Evolutionary conservation across 2,329 filamentous ascomycete genomes (phyloP).

Genomic region (Madurella fahalii): DNA sequence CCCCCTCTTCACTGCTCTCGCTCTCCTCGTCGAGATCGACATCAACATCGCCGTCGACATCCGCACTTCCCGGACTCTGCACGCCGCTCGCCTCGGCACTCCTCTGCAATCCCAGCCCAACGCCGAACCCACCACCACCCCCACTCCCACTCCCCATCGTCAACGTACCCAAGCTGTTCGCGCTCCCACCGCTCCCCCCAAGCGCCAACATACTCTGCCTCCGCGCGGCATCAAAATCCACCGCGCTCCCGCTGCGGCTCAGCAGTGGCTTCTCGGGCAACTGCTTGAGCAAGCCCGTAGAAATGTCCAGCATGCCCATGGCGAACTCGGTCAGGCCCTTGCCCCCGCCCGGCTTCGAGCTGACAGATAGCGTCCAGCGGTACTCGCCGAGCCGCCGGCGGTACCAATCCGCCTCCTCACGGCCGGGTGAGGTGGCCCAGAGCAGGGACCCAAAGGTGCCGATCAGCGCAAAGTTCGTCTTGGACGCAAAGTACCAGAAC

Average conservation of each 20-base stretch:
- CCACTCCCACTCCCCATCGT: slow-evolving; percentile 11
- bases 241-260: slow-evolving; percentile 50
- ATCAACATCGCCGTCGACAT: slow-evolving; percentile 51
- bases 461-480: slow-evolving; percentile 90
- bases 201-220: slow-evolving; percentile 37
- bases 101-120: slow-evolving; percentile 24
- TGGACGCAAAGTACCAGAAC: slow-evolving; percentile 88
- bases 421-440: slow-evolving; percentile 81
- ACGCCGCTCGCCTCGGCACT: slow-evolving; percentile 42
- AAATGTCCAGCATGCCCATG: slow-evolving; percentile 74
- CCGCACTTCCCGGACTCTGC: slow-evolving; percentile 48
- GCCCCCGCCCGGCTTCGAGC: slow-evolving; percentile 64
- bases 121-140: slow-evolving; percentile 16
- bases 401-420: slow-evolving; percentile 92
- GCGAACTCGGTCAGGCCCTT: slow-evolving; percentile 62
- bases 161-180: slow-evolving; percentile 21
- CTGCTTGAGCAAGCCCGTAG: slow-evolving; percentile 63
- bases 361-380: slow-evolving; percentile 88
- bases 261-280: slow-evolving; percentile 68
- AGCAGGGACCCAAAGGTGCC: slow-evolving; percentile 89
- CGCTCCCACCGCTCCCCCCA: slow-evolving; percentile 18
- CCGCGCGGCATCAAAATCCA: slow-evolving; percentile 42
- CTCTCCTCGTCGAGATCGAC: slow-evolving; percentile 36
- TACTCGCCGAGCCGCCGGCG: slow-evolving; percentile 81
- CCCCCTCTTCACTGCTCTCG: slow-evolving; percentile 52